A percentile compares a stretch with the other conserved stretches of the same genome.
phyloP scores from a whole-genome alignment of 257 asterid genomes.

The Solanum tarijense region DNA sequence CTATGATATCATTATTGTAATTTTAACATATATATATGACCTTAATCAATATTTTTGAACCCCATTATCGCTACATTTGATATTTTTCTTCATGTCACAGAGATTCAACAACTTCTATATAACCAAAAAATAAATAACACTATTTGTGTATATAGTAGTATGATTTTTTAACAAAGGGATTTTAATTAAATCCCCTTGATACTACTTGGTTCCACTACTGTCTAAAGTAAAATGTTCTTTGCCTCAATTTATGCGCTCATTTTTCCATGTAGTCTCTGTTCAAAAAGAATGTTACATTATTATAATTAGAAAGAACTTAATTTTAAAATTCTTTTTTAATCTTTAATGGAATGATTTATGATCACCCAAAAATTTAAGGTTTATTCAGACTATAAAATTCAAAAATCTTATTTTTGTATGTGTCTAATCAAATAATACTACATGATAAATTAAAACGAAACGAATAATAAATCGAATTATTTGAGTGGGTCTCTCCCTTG shows the following conservation, averaged over 20 bases:
- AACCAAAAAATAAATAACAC: background rate
- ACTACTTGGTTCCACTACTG: background rate
- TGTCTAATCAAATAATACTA: background rate
- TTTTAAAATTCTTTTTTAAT: background rate
- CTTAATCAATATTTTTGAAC: background rate
- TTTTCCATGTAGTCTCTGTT: background rate
- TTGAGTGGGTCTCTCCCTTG: background rate
- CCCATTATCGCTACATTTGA: background rate
- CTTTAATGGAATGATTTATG: background rate
- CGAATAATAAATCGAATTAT: background rate
- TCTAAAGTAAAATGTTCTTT: background rate
- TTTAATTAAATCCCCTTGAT: background rate
- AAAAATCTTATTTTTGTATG: background rate
- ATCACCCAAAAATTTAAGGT: background rate
- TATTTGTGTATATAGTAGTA: background rate
- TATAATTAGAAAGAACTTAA: background rate
- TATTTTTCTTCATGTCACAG: background rate
- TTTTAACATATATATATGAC: background rate
- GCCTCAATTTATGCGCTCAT: background rate
- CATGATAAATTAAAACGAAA: background rate
- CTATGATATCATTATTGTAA: background rate
- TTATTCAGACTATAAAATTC: background rate
- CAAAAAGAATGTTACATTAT: background rate
- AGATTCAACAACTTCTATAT: background rate
- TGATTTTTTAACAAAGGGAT: too few relatives aligned